These are phyloP conservation scores for Sporothrix protearum DNA, from an alignment of 2,329 filamentous ascomycete species.

Conservation along the genomic window DNA sequence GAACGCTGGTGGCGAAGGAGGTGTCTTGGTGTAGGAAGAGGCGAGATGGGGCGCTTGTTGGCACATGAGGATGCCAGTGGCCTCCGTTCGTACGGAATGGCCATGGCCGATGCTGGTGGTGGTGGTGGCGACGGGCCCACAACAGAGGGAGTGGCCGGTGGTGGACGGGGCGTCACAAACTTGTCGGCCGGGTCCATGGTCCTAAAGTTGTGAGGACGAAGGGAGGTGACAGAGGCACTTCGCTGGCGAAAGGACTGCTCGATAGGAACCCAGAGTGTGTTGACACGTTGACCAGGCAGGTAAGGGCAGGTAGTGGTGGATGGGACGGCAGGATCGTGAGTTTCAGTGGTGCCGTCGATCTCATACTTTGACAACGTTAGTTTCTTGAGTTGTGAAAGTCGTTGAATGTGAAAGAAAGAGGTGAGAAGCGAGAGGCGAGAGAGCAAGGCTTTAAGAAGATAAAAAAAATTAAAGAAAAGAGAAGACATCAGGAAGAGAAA, in stretches of 20 bases:
- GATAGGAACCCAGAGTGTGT: constrained; percentile 75
- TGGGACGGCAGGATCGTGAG: constrained; percentile 67
- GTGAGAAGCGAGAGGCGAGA: neutral
- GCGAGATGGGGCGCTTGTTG: constrained; percentile 9
- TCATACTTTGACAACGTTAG: constrained; percentile 65
- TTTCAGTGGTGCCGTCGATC: constrained; percentile 72
- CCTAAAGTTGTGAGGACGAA: constrained; percentile 57
- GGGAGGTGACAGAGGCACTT: constrained; percentile 63
- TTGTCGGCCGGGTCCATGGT: constrained; percentile 78
- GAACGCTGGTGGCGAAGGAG: constrained; percentile 38
- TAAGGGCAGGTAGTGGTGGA: constrained; percentile 78
- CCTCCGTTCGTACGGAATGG: constrained; percentile 1
- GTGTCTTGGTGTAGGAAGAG: constrained; percentile 5
- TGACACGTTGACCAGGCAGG: constrained; percentile 82
- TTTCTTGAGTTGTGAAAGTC: neutral
- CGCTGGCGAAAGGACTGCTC: constrained; percentile 60
- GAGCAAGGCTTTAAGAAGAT: neutral
- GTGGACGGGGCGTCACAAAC: constrained; percentile 65
- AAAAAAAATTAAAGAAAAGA: too few relatives aligned
- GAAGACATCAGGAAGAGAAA: constrained; percentile 19
- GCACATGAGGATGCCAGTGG: neutral
- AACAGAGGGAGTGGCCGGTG: constrained; percentile 41
- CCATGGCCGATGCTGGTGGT: neutral
- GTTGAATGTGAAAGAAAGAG: neutral
- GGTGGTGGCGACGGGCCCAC: neutral